Evolutionary conservation across 345 rosid genomes (phyloP), one percentile per base, ranked within the genome.

Genomic region (Brassica rapa): DNA sequence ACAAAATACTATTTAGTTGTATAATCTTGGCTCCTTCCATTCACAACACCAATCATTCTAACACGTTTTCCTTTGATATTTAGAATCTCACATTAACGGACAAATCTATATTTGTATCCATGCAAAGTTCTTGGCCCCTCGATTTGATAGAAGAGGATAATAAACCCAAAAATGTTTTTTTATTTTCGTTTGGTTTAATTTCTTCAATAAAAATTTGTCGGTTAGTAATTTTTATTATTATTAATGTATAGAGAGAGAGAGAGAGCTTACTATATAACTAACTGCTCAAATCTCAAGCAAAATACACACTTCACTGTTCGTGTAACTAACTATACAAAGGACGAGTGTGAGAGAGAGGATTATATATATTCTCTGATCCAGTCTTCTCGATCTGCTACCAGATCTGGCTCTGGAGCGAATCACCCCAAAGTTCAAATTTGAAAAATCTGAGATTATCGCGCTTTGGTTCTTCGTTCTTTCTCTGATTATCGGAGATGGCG

Each of bases 401-500:
- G 85, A 82, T 86, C 86, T 74, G 79, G 70, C 60, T 27, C 57
- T 19, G 35, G 56, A 74, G 35, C 66, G 43, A 74, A 67, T 68
- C 43, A 4, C 2, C 6, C 16, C 61, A 2, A 35, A 73, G 8
- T 79, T 59, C 65, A 10, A 30, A 30, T 60, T 72, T 32, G 6
- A 32, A 32, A 32, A 32, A 32, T 72, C 77, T n/a, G 73, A 25
- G 68, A 8, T 41, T 72, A 7, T 78, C 4, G 49, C 27, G 72
- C 24, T 6, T 77, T 62, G 65, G 41, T 62, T 41, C 65, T 62
- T 41, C 65, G 5, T 49, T 62, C 3, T 10, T 61, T 68, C 72
- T 72, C 62, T 73, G 41, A 15, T 71, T 64, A 15, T 71, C 68
- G 76, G 30, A 69, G 76, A 35, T 88, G 94, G 60, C 74, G 84